phyloP scores from a whole-genome alignment of 2,329 filamentous ascomycete species.

The Chaetoscypha palmicola region DNA sequence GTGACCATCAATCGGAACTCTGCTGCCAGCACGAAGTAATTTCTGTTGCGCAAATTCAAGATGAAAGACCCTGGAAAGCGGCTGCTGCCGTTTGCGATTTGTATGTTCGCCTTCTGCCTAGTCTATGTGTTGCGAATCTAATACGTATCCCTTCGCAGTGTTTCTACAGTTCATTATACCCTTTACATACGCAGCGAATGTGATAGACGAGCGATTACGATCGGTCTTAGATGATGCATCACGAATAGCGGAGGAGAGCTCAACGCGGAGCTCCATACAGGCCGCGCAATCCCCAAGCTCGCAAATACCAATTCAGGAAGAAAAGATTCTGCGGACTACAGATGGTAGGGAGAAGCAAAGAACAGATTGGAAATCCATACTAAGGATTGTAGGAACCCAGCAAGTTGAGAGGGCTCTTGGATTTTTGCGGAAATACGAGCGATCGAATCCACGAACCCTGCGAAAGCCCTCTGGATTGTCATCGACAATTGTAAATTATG shows the following conservation, averaged over 20 bases:
- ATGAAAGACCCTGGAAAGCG: slow-evolving; percentile 28
- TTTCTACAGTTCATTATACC: slow-evolving; percentile 23
- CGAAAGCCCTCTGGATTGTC: slow-evolving; percentile 50
- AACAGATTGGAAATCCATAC: not conserved
- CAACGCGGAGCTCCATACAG: slow-evolving; percentile 16
- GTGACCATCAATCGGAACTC: slow-evolving; percentile 21
- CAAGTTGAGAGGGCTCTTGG: slow-evolving; percentile 32
- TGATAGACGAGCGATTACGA: not conserved
- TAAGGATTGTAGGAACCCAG: slow-evolving; percentile 20
- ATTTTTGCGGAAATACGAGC: slow-evolving; percentile 29
- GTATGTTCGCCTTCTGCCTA: too few species aligned
- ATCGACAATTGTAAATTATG: slow-evolving; percentile 52
- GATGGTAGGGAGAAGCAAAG: slow-evolving; percentile 24
- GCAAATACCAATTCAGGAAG: slow-evolving; percentile 24
- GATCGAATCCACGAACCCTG: slow-evolving; percentile 25
- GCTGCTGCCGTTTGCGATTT: slow-evolving; percentile 28
- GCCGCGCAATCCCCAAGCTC: slow-evolving; percentile 25
- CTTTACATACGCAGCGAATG: slow-evolving; percentile 12
- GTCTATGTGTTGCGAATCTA: slow-evolving; percentile 3
- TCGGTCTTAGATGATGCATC: slow-evolving; percentile 1
- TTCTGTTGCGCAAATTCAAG: slow-evolving; percentile 16
- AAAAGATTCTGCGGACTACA: slow-evolving; percentile 17
- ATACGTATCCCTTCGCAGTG: slow-evolving; percentile 16
- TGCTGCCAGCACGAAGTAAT: slow-evolving; percentile 26
- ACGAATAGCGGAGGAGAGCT: slow-evolving; percentile 16